Percentiles rank a stretch among this genome's conserved stretches.
Conservation (phyloP, 768 basidiomycete species). For the Hypholoma fasciculare region DNA sequence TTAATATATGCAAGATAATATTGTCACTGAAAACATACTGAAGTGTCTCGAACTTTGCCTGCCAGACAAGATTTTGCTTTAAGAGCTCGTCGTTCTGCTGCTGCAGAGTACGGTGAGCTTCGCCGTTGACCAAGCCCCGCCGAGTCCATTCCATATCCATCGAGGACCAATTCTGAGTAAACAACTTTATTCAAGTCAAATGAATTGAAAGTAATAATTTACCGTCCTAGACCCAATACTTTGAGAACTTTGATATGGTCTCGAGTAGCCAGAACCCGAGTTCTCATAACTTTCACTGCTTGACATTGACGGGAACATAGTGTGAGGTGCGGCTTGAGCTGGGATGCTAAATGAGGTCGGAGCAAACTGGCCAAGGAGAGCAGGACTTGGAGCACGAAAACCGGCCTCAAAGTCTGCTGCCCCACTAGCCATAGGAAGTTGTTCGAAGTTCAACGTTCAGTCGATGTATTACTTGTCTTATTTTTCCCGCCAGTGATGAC, state of each 20-base stretch:
- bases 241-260: background rate
- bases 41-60: slow-evolving; percentile 3
- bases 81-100: background rate
- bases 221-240: background rate
- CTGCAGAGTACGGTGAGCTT: background rate
- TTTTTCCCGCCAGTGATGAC: too few species aligned
- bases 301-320: background rate
- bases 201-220: background rate
- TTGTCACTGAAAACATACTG: background rate
- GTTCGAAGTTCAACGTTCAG: too few species aligned
- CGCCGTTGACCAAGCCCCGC: background rate
- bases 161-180: background rate
- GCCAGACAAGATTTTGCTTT: background rate
- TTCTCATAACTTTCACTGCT: background rate
- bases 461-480: too few species aligned
- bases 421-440: too few species aligned
- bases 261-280: background rate
- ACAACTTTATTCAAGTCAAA: background rate
- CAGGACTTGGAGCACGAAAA: too few species aligned
- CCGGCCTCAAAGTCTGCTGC: too few species aligned
- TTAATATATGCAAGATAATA: background rate
- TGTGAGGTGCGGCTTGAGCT: background rate
- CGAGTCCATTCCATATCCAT: background rate
- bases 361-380: too few species aligned
- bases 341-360: too few species aligned